Conservation (phyloP, 108 stramenopile genomes). For the Bacterosira constricta region DNA sequence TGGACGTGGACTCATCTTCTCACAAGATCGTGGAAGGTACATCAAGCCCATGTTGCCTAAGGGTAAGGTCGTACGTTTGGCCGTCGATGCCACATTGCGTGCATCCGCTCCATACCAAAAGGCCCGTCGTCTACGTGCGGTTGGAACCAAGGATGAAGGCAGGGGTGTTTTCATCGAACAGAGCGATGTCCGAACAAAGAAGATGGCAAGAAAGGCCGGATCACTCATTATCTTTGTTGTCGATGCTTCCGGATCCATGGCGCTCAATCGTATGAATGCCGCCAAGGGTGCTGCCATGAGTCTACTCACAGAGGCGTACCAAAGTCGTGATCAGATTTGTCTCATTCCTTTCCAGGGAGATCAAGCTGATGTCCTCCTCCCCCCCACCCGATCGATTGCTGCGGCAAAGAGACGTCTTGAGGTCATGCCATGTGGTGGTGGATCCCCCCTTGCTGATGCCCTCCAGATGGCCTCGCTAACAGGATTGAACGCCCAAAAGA, state of each 20-base stretch:
- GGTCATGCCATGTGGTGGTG: constrained; percentile 98
- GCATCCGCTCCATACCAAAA: constrained; percentile 96
- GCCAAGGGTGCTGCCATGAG: constrained; percentile 97
- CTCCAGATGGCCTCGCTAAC: constrained; percentile 86
- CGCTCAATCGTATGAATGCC: constrained; percentile 97
- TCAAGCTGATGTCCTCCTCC: constrained; percentile 92
- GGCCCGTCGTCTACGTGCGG: constrained; percentile 72
- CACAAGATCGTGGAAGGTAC: constrained; percentile 96
- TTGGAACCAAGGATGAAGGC: constrained; percentile 76
- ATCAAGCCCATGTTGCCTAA: constrained; percentile 97
- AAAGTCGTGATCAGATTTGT: constrained; percentile 94
- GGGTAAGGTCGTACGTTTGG: constrained; percentile 89
- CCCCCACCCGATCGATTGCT: constrained; percentile 94
- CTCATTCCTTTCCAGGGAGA: constrained; percentile 98
- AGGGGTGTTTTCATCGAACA: constrained; percentile 91
- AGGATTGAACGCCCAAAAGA: constrained; percentile 94
- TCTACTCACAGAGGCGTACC: constrained; percentile 95
- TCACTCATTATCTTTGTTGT: constrained; percentile 96
- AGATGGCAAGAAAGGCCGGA: constrained; percentile 97
- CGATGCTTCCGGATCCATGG: constrained; percentile 97
- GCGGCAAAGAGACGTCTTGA: constrained; percentile 93
- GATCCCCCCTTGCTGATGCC: constrained; percentile 94
- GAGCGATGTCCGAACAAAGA: constrained; percentile 91
- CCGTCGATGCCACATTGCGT: constrained; percentile 94
- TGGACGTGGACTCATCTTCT: constrained; percentile 94